phyloP scores from a whole-genome alignment of 1,139 yeast genomes.

The Geotrichum restrictum region DNA sequence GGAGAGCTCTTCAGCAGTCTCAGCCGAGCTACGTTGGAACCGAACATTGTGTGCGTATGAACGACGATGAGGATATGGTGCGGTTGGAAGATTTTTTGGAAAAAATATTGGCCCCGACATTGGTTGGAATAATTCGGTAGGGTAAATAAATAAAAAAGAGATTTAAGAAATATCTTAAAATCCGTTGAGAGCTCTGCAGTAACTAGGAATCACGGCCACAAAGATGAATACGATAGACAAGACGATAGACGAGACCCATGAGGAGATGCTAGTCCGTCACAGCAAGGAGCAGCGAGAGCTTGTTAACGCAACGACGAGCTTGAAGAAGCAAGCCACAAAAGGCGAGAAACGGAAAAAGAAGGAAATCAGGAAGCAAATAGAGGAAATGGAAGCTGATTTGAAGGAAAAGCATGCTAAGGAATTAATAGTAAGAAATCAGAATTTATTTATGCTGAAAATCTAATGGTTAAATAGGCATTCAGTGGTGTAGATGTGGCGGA shows the following conservation, averaged over 20 bases:
- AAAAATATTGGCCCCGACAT: background rate
- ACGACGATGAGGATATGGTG: background rate
- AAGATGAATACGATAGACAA: background rate
- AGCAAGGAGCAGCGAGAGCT: slow-evolving; percentile 65
- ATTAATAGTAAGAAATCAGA: slow-evolving; percentile 33
- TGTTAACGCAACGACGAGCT: slow-evolving; percentile 60
- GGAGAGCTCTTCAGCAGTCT: slow-evolving; percentile 8
- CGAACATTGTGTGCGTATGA: slow-evolving; percentile 8
- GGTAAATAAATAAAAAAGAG: background rate
- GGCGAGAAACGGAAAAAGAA: slow-evolving; percentile 61
- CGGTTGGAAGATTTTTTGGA: slow-evolving; percentile 6
- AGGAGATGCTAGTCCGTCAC: slow-evolving; percentile 59
- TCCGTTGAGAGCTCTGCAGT: background rate
- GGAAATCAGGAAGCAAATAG: slow-evolving; percentile 52
- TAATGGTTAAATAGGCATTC: background rate
- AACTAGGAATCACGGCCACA: background rate
- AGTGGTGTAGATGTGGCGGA: background rate
- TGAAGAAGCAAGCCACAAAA: slow-evolving; percentile 81
- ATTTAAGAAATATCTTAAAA: background rate
- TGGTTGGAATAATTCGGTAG: slow-evolving; percentile 6
- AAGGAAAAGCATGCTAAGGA: slow-evolving; percentile 54
- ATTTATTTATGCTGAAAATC: background rate
- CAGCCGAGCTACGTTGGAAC: slow-evolving; percentile 9
- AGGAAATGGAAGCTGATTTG: slow-evolving; percentile 54
- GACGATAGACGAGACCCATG: slow-evolving; percentile 41